phyloP scores from a whole-genome alignment of 129 eudicot genomes.

The Escallonia herrerae region DNA sequence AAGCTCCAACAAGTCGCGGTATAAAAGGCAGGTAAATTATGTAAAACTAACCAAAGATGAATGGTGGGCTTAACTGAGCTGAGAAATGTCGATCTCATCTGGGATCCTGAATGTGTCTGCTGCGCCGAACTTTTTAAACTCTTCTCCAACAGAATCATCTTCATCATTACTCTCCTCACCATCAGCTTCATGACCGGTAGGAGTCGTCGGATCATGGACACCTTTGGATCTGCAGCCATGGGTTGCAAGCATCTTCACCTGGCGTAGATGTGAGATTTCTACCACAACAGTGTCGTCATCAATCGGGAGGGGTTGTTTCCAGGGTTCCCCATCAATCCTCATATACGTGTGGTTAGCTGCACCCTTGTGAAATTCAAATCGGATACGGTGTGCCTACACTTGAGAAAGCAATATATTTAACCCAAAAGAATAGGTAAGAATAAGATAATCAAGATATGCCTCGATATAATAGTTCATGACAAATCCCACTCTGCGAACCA shows the following conservation, averaged over 20 bases:
- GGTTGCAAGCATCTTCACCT: conserved; percentile 81
- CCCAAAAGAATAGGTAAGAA: neutral
- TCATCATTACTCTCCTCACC: conserved; percentile 35
- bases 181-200: conserved; percentile 27
- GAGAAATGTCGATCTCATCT: conserved; percentile 72
- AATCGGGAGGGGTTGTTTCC: conserved; percentile 90
- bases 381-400: conserved; percentile 54
- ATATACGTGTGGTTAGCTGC: conserved; percentile 66
- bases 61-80: conserved; percentile 39
- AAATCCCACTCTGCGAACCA: too few relatives aligned
- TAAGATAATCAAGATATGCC: neutral
- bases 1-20: neutral
- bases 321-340: conserved; percentile 98
- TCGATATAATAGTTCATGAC: too few relatives aligned
- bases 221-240: conserved; percentile 49
- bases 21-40: neutral
- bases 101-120: conserved; percentile 80
- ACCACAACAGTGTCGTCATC: conserved; percentile 80
- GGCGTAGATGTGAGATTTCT: conserved; percentile 67
- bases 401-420: neutral
- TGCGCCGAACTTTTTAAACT: conserved; percentile 80
- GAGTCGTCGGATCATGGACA: conserved; percentile 29
- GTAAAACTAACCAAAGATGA: neutral
- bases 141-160: conserved; percentile 39
- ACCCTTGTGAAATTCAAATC: conserved; percentile 74